Conservation (phyloP, 257 asterid species). For the Scutellaria galericulata region DNA sequence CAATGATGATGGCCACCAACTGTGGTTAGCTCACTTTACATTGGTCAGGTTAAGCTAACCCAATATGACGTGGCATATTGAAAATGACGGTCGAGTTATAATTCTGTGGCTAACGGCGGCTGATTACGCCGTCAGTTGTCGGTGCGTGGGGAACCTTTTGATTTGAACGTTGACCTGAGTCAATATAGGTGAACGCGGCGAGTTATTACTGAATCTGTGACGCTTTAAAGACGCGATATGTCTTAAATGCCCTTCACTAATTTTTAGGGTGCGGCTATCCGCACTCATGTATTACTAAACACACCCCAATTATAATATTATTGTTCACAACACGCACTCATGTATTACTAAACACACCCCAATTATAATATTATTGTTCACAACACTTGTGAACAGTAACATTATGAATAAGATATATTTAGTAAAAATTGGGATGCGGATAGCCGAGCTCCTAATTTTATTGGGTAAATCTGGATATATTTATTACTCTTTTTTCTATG, state of each 20-base stretch:
- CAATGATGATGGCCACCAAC: slow-evolving; percentile 42
- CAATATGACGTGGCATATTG: slow-evolving; percentile 31
- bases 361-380: no score
- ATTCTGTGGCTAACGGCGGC: slow-evolving; percentile 36
- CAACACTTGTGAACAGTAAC: no score
- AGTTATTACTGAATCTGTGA: slow-evolving; percentile 9
- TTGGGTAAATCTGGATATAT: background rate
- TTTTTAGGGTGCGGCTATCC: no score
- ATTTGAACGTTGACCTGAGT: slow-evolving; percentile 35
- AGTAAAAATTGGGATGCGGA: no score
- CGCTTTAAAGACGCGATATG: background rate
- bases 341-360: no score
- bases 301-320: no score
- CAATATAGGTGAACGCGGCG: slow-evolving; percentile 23
- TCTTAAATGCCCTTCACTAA: slow-evolving; percentile 21
- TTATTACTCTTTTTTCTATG: background rate
- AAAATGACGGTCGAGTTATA: slow-evolving; percentile 32
- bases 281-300: no score
- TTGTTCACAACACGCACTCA: no score
- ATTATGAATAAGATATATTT: no score
- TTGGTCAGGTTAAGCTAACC: slow-evolving; percentile 39
- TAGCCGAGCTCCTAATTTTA: no score
- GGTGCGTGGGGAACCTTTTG: slow-evolving; percentile 32
- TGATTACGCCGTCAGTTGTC: slow-evolving; percentile 42
- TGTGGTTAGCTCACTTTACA: slow-evolving; percentile 17